phyloP scores from a whole-genome alignment of 805 yeast species.

The Barnettozyma botsteinii region DNA sequence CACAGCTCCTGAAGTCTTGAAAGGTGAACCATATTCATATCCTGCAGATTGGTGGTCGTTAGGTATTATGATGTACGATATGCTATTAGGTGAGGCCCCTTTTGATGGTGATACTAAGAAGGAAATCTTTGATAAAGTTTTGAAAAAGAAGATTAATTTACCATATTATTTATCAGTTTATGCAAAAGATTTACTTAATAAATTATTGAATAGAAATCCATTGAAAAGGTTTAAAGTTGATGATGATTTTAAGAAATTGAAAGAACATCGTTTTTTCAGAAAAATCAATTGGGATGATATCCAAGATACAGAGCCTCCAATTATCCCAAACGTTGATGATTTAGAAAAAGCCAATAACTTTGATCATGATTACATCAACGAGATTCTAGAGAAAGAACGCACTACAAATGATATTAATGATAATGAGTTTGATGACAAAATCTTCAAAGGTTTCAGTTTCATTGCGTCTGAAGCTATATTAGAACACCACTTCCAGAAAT shows the following conservation, averaged over 20 bases:
- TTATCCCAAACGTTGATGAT: conserved; percentile 67
- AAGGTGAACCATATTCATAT: conserved; percentile 72
- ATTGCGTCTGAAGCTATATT: conserved; percentile 36
- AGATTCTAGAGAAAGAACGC: conserved; percentile 28
- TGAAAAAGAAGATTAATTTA: conserved; percentile 51
- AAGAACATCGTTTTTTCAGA: conserved; percentile 69
- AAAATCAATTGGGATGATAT: conserved; percentile 63
- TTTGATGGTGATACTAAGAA: conserved; percentile 72
- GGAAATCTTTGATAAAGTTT: conserved; percentile 62
- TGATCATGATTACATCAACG: conserved; percentile 64
- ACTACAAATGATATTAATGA: background rate
- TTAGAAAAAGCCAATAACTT: conserved; percentile 80
- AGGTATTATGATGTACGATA: conserved; percentile 73
- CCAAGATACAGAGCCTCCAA: conserved; percentile 54
- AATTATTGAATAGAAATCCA: conserved; percentile 65
- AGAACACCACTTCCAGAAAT: conserved; percentile 22
- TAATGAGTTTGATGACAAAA: conserved; percentile 14
- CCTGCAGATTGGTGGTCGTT: conserved; percentile 91
- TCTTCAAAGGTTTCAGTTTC: conserved; percentile 41
- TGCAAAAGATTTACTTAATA: conserved; percentile 65
- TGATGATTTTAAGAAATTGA: conserved; percentile 33
- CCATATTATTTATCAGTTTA: conserved; percentile 71
- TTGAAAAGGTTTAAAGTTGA: conserved; percentile 59
- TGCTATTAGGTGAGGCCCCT: conserved; percentile 79
- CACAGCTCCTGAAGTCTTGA: conserved; percentile 81